phyloP scores from a whole-genome alignment of 2,329 filamentous ascomycete species.

The Cercospora sp. region DNA sequence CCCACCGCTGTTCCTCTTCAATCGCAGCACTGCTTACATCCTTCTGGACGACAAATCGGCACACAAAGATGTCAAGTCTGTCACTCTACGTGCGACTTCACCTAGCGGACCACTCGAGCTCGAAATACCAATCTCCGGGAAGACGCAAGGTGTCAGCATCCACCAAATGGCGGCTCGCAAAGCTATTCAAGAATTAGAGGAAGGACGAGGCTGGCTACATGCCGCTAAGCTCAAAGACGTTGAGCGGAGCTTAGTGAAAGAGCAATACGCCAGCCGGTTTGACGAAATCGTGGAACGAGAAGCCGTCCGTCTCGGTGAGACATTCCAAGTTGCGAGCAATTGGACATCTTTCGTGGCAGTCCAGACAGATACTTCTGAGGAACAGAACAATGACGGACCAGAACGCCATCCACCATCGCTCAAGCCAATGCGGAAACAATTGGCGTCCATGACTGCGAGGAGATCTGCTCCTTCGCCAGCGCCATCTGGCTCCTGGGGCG shows the following conservation, averaged over 20 bases:
- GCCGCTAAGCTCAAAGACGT: slow-evolving; percentile 50
- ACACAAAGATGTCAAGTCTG: slow-evolving; percentile 53
- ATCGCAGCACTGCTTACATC: slow-evolving; percentile 65
- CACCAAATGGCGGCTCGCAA: slow-evolving; percentile 72
- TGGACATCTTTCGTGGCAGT: slow-evolving; percentile 74
- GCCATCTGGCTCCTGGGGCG: not conserved
- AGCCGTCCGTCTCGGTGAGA: slow-evolving; percentile 64
- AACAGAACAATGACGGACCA: not conserved
- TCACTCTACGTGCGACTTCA: slow-evolving; percentile 61
- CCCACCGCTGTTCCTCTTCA: slow-evolving; percentile 67
- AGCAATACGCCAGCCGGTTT: slow-evolving; percentile 55
- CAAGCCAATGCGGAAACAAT: not conserved
- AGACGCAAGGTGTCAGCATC: slow-evolving; percentile 41
- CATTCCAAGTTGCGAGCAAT: slow-evolving; percentile 67
- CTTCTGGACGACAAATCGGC: slow-evolving; percentile 58
- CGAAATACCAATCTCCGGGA: slow-evolving; percentile 58
- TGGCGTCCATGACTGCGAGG: not conserved
- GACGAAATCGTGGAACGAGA: slow-evolving; percentile 64
- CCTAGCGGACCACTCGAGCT: slow-evolving; percentile 61
- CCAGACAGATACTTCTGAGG: slow-evolving; percentile 42
- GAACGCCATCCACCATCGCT: not conserved
- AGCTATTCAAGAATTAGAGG: slow-evolving; percentile 67
- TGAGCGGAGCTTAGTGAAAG: slow-evolving; percentile 45
- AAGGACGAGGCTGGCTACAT: slow-evolving; percentile 66
- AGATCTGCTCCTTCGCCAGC: not conserved